A percentile compares a stretch with the other conserved stretches of the same genome.
Evolutionary conservation across 257 asterid genomes (phyloP).

Genomic region (Solanum paucissectum): DNA sequence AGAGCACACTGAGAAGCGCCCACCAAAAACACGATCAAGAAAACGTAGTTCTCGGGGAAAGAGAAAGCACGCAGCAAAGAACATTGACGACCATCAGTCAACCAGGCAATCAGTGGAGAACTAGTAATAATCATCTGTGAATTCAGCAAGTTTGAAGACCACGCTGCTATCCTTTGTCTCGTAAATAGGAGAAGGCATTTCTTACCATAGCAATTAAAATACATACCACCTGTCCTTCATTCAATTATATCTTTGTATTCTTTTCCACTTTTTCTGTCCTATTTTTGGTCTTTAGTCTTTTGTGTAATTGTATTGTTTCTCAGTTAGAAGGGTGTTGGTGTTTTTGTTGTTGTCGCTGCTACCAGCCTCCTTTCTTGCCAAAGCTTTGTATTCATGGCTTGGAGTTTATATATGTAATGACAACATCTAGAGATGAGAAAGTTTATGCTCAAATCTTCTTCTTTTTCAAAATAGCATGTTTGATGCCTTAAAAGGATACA

Average conservation of each 20-base stretch:
- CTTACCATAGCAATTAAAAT: slow-evolving; percentile 28
- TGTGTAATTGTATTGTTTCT: not conserved
- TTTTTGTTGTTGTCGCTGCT: not conserved
- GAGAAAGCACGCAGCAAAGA: slow-evolving; percentile 51
- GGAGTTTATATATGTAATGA: not conserved
- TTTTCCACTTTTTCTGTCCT: not conserved
- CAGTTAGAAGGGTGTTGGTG: not conserved
- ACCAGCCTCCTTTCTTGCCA: not conserved
- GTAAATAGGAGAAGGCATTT: slow-evolving; percentile 28
- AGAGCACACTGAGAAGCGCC: slow-evolving; percentile 41
- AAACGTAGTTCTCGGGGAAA: slow-evolving; percentile 63
- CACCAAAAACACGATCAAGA: slow-evolving; percentile 44
- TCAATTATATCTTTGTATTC: slow-evolving; percentile 8
- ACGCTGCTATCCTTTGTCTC: slow-evolving; percentile 7
- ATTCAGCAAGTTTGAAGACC: slow-evolving; percentile 12
- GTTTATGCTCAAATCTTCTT: not conserved
- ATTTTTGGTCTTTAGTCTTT: not conserved
- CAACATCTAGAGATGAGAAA: slow-evolving; percentile 1
- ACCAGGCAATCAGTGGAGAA: slow-evolving; percentile 31
- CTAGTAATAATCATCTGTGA: slow-evolving; percentile 30
- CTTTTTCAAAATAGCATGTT: not conserved
- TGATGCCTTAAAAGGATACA: not conserved
- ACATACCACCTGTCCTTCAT: slow-evolving; percentile 9
- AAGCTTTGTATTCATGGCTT: not conserved
- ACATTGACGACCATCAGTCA: slow-evolving; percentile 33